A percentile compares a stretch with the other conserved stretches of the same genome.
These are phyloP conservation scores for Ascochyta clinopodiicola DNA, from an alignment of 2,329 filamentous ascomycete species.

Conservation along the genomic window DNA sequence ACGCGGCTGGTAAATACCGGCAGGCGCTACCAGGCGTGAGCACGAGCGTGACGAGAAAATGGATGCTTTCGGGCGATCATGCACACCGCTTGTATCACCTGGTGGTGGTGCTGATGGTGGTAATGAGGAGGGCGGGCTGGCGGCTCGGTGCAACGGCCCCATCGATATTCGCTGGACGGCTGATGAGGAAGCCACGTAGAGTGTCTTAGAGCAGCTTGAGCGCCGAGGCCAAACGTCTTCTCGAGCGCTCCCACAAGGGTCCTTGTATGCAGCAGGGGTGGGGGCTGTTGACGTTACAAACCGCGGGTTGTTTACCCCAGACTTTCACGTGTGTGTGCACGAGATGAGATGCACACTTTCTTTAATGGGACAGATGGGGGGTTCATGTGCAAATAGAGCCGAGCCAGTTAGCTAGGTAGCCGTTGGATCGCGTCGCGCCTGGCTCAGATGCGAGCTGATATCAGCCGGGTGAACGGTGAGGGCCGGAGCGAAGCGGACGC, in stretches of 20 bases:
- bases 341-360: neutral
- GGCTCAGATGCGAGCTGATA: neutral
- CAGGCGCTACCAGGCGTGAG: neutral
- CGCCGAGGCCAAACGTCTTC: neutral
- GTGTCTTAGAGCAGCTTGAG: neutral
- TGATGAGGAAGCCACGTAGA: neutral
- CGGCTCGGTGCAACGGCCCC: conserved; percentile 7
- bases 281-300: no score
- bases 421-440: no score
- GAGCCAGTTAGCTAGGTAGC: no score
- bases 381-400: no score
- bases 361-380: no score
- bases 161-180: neutral
- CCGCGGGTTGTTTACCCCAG: conserved; percentile 1
- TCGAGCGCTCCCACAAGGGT: no score
- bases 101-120: neutral
- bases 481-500: conserved; percentile 7
- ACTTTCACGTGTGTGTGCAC: conserved; percentile 4
- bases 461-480: conserved; percentile 13
- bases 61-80: neutral
- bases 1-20: conserved; percentile 15
- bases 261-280: no score
- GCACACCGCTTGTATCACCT: conserved; percentile 15
- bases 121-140: neutral
- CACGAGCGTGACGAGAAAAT: neutral